Conservation (phyloP, 164 flowering plant species). For the Akebia trifoliata region DNA sequence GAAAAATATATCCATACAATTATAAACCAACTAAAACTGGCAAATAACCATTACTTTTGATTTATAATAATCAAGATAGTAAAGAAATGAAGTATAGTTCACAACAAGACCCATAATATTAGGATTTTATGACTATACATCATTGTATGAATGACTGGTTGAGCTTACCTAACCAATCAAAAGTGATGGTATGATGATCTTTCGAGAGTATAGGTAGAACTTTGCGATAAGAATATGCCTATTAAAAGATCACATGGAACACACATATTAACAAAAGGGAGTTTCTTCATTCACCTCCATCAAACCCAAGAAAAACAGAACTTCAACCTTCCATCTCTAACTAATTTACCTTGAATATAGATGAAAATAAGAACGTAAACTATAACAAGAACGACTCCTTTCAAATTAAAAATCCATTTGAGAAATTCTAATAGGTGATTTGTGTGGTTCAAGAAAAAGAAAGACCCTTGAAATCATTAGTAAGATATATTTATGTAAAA, state of each 20-base stretch:
- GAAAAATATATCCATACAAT: no score
- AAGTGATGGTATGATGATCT: constrained; percentile 64
- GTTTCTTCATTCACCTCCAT: background rate
- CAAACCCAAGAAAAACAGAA: constrained; percentile 5
- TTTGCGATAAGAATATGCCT: constrained; percentile 95
- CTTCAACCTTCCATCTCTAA: background rate
- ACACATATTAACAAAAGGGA: background rate
- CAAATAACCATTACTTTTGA: background rate
- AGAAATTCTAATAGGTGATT: background rate
- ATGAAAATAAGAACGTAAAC: background rate
- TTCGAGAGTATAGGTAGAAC: constrained; percentile 71
- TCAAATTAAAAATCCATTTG: background rate
- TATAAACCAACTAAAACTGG: background rate
- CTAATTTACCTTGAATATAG: background rate
- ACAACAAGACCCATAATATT: background rate
- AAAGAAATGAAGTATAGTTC: background rate
- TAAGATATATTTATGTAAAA: no score
- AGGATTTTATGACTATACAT: background rate
- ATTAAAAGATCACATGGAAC: constrained; percentile 13
- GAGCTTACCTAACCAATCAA: constrained; percentile 91
- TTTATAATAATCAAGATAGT: background rate
- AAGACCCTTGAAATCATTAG: background rate
- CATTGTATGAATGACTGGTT: background rate
- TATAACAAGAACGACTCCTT: background rate
- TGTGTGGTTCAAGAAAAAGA: background rate